Conservation (phyloP, 2,329 filamentous ascomycete species). For the Hyphodiscus sp. region DNA sequence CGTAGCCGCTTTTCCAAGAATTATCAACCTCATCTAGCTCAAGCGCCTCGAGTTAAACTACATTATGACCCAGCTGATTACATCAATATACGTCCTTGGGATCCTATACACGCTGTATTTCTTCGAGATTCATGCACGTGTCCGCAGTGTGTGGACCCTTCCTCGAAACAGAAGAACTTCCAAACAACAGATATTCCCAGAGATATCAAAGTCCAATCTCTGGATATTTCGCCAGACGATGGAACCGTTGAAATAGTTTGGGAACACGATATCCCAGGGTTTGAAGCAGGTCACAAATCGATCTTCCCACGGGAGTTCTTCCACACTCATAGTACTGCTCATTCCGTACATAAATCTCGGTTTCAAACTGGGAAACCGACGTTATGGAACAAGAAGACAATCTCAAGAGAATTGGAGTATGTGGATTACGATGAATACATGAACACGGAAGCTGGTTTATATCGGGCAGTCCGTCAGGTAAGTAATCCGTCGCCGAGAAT, state of each 20-base stretch:
- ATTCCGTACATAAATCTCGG: not conserved
- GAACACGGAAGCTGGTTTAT: constrained; percentile 48
- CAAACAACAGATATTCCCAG: constrained; percentile 56
- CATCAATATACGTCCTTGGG: not conserved
- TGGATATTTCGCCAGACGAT: constrained; percentile 30
- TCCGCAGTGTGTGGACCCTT: constrained; percentile 48
- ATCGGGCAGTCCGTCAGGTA: constrained; percentile 25
- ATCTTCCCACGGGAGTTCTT: constrained; percentile 17
- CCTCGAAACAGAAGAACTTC: constrained; percentile 58
- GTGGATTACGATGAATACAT: constrained; percentile 71
- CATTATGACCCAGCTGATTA: not conserved
- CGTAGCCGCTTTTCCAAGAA: not conserved
- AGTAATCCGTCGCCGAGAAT: not conserved
- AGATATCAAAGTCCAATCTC: constrained; percentile 35
- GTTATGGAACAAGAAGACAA: constrained; percentile 40
- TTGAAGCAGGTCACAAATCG: constrained; percentile 22
- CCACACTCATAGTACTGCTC: not conserved
- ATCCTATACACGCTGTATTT: constrained; percentile 20
- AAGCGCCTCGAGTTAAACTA: no score
- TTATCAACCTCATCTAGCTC: no score
- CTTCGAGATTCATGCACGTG: constrained; percentile 56
- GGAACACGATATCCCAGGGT: constrained; percentile 44
- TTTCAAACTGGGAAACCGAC: not conserved
- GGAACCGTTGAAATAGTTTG: constrained; percentile 46
- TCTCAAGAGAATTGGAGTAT: constrained; percentile 44